These are phyloP conservation scores for Pseudomonodictys pantanalensis DNA, from an alignment of 495 filamentous ascomycete species.

Conservation along the genomic window DNA sequence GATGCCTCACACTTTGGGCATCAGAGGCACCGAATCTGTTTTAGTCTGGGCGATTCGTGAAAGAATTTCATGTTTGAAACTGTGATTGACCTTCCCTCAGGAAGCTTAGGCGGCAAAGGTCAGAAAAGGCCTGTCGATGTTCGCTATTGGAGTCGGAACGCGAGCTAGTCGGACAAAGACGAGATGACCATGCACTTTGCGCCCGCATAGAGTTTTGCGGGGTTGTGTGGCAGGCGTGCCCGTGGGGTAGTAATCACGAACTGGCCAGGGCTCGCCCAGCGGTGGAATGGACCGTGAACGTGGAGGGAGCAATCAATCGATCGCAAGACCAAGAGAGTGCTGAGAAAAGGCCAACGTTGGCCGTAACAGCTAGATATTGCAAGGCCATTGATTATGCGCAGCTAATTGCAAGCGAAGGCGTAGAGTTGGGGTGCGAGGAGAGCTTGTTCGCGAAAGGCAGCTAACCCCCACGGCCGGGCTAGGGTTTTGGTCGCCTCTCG, in stretches of 20 bases:
- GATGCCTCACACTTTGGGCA: too few relatives aligned
- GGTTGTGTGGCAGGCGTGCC: constrained; percentile 19
- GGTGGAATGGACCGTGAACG: not conserved
- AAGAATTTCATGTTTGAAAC: too few relatives aligned
- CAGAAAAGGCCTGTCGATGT: not conserved
- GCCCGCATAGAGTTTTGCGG: constrained; percentile 24
- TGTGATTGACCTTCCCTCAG: too few relatives aligned
- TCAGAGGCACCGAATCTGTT: too few relatives aligned
- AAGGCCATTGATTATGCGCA: not conserved
- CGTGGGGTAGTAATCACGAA: constrained; percentile 19
- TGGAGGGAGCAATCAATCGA: constrained; percentile 1
- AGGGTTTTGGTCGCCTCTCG: not conserved
- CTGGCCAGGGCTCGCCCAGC: constrained; percentile 3
- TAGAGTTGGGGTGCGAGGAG: too few relatives aligned
- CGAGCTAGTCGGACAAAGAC: not conserved
- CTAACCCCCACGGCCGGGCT: not conserved
- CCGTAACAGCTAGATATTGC: not conserved
- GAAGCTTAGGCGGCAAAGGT: not conserved
- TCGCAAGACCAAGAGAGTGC: not conserved
- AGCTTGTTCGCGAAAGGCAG: not conserved
- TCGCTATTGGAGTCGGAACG: not conserved
- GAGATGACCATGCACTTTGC: constrained; percentile 2
- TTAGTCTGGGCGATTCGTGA: too few relatives aligned
- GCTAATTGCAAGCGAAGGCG: too few relatives aligned
- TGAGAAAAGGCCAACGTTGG: not conserved